Evolutionary conservation across 2,329 filamentous ascomycete species (phyloP).

Genomic region (Colletotrichum viniferum): DNA sequence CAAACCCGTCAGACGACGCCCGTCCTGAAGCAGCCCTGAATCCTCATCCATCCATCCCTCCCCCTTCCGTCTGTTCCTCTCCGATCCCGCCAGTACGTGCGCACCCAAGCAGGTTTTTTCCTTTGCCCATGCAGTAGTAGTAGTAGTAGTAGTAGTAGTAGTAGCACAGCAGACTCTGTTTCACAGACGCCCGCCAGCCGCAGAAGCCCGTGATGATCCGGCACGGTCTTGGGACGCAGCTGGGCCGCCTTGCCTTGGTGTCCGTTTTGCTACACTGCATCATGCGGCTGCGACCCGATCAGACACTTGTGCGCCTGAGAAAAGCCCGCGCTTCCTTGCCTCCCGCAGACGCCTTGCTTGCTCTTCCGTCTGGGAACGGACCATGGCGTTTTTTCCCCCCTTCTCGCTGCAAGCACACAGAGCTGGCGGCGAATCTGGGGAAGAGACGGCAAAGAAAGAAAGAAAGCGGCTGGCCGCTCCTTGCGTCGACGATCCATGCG

Average conservation of each 20-base stretch:
- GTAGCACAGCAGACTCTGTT: not conserved
- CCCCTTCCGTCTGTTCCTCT: not conserved
- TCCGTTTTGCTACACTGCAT: not conserved
- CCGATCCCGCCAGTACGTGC: not conserved
- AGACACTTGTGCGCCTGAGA: not conserved
- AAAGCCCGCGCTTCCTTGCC: not conserved
- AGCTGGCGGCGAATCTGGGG: not conserved
- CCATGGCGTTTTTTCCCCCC: not conserved
- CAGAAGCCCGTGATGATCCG: not conserved
- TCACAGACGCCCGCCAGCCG: not conserved
- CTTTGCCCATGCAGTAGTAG: not conserved
- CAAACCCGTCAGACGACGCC: not conserved
- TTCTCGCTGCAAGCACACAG: not conserved
- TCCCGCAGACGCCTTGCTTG: not conserved
- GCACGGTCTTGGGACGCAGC: not conserved
- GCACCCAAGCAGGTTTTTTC: not conserved
- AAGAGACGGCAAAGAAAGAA: not conserved
- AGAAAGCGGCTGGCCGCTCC: not conserved
- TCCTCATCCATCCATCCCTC: not conserved
- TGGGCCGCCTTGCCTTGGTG: too few relatives aligned
- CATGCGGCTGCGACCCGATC: not conserved
- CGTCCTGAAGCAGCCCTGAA: not conserved
- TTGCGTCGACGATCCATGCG: conserved; percentile 16
- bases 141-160: not conserved
- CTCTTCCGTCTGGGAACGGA: not conserved